A percentile compares a stretch with the other conserved stretches of the same genome.
Conservation (phyloP, 176 grass and related monocot genomes). For the Oryza punctata region DNA sequence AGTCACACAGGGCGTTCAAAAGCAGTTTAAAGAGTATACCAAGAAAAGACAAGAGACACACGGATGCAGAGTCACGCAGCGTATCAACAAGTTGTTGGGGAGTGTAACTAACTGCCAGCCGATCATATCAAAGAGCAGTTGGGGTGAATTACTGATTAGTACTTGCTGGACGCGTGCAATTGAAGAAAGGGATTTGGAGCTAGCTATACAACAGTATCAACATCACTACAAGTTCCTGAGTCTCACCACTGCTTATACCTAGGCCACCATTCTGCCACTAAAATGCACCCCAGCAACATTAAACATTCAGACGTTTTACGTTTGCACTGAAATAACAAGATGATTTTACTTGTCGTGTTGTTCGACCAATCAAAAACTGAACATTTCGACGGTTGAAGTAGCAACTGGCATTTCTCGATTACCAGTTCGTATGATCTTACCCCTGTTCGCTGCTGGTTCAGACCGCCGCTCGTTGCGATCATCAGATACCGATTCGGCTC, state of each 20-base stretch:
- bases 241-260: slow-evolving; percentile 22
- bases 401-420: too few relatives aligned
- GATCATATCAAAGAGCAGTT: slow-evolving; percentile 33
- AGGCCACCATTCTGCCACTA: not conserved
- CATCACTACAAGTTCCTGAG: slow-evolving; percentile 16
- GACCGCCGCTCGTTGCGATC: slow-evolving; percentile 92
- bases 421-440: slow-evolving; percentile 51
- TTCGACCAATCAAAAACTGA: slow-evolving; percentile 16
- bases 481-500: slow-evolving; percentile 74
- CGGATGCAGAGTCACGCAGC: slow-evolving; percentile 8
- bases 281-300: not conserved
- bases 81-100: slow-evolving; percentile 36
- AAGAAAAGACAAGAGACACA: slow-evolving; percentile 43
- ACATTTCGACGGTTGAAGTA: too few relatives aligned
- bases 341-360: not conserved
- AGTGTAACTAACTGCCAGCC: slow-evolving; percentile 22
- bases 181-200: slow-evolving; percentile 32
- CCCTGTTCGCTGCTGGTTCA: slow-evolving; percentile 99
- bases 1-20: slow-evolving; percentile 18
- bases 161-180: slow-evolving; percentile 40
- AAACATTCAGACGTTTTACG: not conserved
- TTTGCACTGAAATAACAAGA: not conserved
- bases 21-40: slow-evolving; percentile 42
- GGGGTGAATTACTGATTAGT: slow-evolving; percentile 36
- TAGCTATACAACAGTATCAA: not conserved